Percentiles rank a stretch among this genome's conserved stretches.
phyloP scores from a whole-genome alignment of 106 monocot genomes.

The Hemerocallis citrina region DNA sequence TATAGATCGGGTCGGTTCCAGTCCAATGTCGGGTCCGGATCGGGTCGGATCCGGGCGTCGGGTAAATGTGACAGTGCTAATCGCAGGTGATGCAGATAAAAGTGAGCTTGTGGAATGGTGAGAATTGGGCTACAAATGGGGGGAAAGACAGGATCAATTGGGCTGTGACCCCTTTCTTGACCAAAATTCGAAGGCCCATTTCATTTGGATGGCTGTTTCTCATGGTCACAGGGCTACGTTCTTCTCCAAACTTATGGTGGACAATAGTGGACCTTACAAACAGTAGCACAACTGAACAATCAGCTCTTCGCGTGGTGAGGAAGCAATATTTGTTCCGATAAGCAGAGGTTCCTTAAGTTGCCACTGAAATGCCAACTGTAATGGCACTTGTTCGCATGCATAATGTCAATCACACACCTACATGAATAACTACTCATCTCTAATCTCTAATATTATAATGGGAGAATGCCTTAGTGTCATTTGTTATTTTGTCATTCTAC shows the following conservation, averaged over 20 bases:
- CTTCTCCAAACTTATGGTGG: constrained; percentile 34
- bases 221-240: constrained; percentile 2
- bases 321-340: constrained; percentile 55
- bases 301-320: constrained; percentile 12
- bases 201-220: constrained; percentile 29
- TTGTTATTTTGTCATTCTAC: too few relatives aligned
- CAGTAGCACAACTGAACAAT: constrained; percentile 15
- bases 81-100: constrained; percentile 41
- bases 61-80: too few relatives aligned
- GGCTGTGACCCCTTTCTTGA: constrained; percentile 40
- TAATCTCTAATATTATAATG: too few relatives aligned
- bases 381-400: too few relatives aligned
- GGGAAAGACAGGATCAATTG: constrained; percentile 50
- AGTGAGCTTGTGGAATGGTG: constrained; percentile 64
- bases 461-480: too few relatives aligned
- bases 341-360: constrained; percentile 5
- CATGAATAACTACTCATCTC: too few relatives aligned
- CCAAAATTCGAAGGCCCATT: constrained; percentile 43
- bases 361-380: constrained; percentile 61
- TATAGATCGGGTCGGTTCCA: too few relatives aligned
- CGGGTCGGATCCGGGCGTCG: too few relatives aligned
- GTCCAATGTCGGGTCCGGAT: too few relatives aligned
- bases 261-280: constrained; percentile 27
- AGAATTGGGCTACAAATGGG: constrained; percentile 71
- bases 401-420: too few relatives aligned